Evolutionary conservation across 2,329 filamentous ascomycete genomes (phyloP), one percentile per base, ranked within the genome.

Genomic region (Alternaria incomplexa): DNA sequence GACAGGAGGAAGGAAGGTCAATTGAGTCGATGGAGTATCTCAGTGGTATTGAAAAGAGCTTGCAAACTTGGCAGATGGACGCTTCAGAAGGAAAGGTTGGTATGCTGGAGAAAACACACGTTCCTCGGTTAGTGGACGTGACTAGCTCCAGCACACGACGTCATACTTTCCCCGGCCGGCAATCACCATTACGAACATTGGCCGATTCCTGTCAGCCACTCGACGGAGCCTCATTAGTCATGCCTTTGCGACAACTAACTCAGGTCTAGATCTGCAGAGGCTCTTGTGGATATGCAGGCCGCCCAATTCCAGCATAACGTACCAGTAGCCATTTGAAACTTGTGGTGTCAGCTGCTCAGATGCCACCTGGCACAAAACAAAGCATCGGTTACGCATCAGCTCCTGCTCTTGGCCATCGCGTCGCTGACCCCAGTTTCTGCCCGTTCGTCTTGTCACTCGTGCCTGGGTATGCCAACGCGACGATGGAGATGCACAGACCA

Each of bases 121-220:
- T 63, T 63, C 61, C 56, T 63, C 61, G 61, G 61, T 44, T 63
- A 63, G 56, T 50, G 20, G 56, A 44, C 23, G 48, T 52, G 46
- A 47, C 56, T 63, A 63, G 61, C 56, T 60, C 36, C 25, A 46
- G 25, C n/a, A 54, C 15, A 62, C 58, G 64, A 61, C 58, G 52
- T 61, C 51, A 61, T 56, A 40, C 25, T 46, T 61, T 36, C 52
- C 45, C 52, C 51, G 17, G 53, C 30, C 55, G 47, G 60, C 51
- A 56, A 58, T 65, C 52, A 56, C 46, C 52, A 65, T 62, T 62
- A 65, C 59, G 52, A 56, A 55, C 44, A 64, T 51, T 62, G 51
- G 58, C 55, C 58, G 58, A 30, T 10, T 23, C 7, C 13, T 40
- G 56, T 25, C 51, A 47, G 44, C 54, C 54, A 58, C 40, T 59